These are phyloP conservation scores for Fusarium sublunatum DNA, from an alignment of 2,329 filamentous ascomycete species.

Conservation along the genomic window DNA sequence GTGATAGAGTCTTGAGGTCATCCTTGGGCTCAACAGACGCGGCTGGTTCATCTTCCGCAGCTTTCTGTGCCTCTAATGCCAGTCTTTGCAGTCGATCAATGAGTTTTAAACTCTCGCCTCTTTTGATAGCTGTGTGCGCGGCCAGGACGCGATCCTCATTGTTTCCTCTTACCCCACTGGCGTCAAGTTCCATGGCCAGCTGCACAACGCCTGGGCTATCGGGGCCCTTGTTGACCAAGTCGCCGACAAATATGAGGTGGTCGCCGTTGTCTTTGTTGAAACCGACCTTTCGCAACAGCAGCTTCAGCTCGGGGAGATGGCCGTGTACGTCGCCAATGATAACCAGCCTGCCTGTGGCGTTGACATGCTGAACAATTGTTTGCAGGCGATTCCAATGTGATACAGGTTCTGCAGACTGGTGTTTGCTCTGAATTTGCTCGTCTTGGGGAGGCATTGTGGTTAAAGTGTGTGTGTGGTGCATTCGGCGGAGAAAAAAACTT, in stretches of 20 bases:
- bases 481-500: background rate
- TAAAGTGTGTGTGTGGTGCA: background rate
- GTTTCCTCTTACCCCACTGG: constrained; percentile 84
- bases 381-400: constrained; percentile 3
- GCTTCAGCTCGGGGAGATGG: constrained; percentile 72
- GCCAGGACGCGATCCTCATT: constrained; percentile 85
- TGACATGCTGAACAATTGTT: constrained; percentile 1
- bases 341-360: constrained; percentile 52
- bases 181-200: constrained; percentile 74
- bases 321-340: constrained; percentile 92
- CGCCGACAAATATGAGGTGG: constrained; percentile 78
- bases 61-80: background rate
- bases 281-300: constrained; percentile 72
- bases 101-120: background rate
- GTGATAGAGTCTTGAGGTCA: background rate
- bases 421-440: background rate
- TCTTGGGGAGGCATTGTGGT: background rate
- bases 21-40: background rate
- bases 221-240: constrained; percentile 85
- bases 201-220: constrained; percentile 81
- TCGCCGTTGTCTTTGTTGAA: constrained; percentile 67
- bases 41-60: background rate
- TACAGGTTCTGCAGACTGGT: background rate
- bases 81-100: background rate
- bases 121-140: constrained; percentile 18